Base-by-base conservation (phyloP, 2,329 filamentous ascomycete species). In the Trichophyton simii region DNA sequence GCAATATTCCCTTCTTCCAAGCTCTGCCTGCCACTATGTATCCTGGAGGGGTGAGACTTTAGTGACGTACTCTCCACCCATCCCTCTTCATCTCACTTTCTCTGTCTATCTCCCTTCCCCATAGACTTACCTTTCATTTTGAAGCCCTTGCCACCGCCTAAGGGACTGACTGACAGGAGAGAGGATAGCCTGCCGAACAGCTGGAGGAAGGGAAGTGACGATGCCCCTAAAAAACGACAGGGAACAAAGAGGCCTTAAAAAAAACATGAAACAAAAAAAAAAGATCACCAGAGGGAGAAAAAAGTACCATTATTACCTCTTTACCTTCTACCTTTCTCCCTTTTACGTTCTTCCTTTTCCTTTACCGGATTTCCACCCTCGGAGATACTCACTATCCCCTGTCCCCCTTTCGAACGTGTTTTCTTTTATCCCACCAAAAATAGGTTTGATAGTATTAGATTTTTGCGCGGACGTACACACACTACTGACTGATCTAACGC, bases 371-470 rank as follows among this genome's bases (percentile, higher is more conserved):
- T 25, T 25, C 50, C 15, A n/a, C n/a, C 22, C 50, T 13, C 3
- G 18, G 11, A 54, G n/a, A n/a, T 38, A 38, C 34, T 38, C 34
- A 38, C 34, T 38, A 38, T 38, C 34, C 34, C 34, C 9, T 13
- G 34, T 38, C 25, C 25, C 25, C 28, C 50, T n/a, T 31, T 28
- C 25, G 28, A 31, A 54, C 22, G 22, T 25, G 50, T 54, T 20
- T 54, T 54, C 46, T 52, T 52, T 28, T 4, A 13, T 31, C 50
- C 50, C 28, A 52, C 48, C 50, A 34, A 54, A 54, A 54, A 54
- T 54, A 54, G 50, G 50, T 54, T 54, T 54, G 50, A 54, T 54
- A 54, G 50, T 54, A 54, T 54, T 54, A 54, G 50, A 54, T 54
- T 54, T 31, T 54, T 54, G 25, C 50, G 50, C 50, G 50, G 11